phyloP scores from a whole-genome alignment of 164 flowering plant genomes.

The Piper longum region DNA sequence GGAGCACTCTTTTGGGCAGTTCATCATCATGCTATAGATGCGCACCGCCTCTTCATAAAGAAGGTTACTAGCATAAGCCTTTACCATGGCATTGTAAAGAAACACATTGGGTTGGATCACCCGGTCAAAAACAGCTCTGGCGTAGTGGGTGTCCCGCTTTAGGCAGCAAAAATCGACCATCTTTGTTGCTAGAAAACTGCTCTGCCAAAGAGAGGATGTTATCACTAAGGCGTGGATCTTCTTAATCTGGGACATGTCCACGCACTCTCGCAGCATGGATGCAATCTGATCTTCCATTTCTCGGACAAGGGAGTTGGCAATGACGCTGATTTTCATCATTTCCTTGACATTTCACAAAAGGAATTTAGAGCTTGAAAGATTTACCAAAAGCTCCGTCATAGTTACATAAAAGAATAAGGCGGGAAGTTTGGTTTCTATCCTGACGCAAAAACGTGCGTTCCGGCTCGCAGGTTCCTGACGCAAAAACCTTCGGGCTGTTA shows the following conservation, averaged over 20 bases:
- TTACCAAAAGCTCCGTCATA: too few relatives aligned
- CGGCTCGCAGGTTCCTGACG: too few relatives aligned
- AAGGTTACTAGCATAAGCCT: conserved; percentile 34
- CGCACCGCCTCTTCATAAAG: conserved; percentile 6
- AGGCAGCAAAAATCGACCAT: conserved; percentile 45
- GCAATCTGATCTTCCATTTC: conserved; percentile 43
- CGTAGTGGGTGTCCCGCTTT: conserved; percentile 27
- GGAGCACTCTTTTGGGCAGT: conserved; percentile 4
- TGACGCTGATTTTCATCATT: too few relatives aligned
- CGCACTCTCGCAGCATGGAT: conserved; percentile 34
- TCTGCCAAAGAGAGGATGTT: conserved; percentile 36
- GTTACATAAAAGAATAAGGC: too few relatives aligned
- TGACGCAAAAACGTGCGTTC: too few relatives aligned
- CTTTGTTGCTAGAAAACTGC: conserved; percentile 59
- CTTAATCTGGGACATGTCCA: conserved; percentile 23
- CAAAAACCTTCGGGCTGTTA: too few relatives aligned
- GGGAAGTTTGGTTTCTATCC: too few relatives aligned
- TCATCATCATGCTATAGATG: conserved; percentile 35
- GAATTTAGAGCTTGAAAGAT: too few relatives aligned
- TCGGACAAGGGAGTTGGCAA: conserved; percentile 10
- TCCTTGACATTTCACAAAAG: too few relatives aligned
- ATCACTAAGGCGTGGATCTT: conserved; percentile 44
- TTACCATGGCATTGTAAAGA: conserved; percentile 50
- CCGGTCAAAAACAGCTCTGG: conserved; percentile 31
- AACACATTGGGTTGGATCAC: conserved; percentile 46